Conservation (phyloP, 495 filamentous ascomycete species). For the Aspergillus hancockii region DNA sequence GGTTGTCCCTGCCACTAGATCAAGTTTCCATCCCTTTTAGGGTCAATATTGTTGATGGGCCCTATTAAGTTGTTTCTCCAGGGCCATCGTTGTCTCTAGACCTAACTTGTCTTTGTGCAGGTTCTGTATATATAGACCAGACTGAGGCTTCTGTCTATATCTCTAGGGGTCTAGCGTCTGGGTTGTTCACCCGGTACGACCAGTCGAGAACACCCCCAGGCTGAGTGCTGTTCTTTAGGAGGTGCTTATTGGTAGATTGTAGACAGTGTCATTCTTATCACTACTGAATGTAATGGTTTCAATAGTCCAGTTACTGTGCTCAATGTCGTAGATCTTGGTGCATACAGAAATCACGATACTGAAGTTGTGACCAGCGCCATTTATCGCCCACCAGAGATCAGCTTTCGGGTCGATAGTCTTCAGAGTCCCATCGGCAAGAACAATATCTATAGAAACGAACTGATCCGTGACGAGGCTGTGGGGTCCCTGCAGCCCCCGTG, state of each 20-base stretch:
- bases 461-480: conserved; percentile 16
- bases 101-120: too few species aligned
- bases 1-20: too few species aligned
- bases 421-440: conserved; percentile 9
- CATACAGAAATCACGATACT: conserved; percentile 17
- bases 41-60: too few species aligned
- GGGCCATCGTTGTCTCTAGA: too few species aligned
- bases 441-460: conserved; percentile 10
- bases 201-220: conserved; percentile 47
- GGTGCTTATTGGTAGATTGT: conserved; percentile 45
- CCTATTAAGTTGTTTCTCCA: too few species aligned
- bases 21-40: too few species aligned
- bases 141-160: conserved; percentile 17
- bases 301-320: conserved; percentile 41
- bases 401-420: neutral
- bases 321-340: conserved; percentile 47
- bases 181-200: conserved; percentile 51
- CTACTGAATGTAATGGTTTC: conserved; percentile 47
- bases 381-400: conserved; percentile 18
- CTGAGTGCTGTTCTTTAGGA: conserved; percentile 39
- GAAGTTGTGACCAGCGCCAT: conserved; percentile 20
- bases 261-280: conserved; percentile 51
- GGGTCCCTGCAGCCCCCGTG: conserved; percentile 11
- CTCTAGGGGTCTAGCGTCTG: conserved; percentile 38
- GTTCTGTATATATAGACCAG: neutral